Evolutionary conservation across 2,329 filamentous ascomycete species (phyloP), one percentile per base, ranked within the genome.

Genomic region (Calonectria pseudoturangicola): DNA sequence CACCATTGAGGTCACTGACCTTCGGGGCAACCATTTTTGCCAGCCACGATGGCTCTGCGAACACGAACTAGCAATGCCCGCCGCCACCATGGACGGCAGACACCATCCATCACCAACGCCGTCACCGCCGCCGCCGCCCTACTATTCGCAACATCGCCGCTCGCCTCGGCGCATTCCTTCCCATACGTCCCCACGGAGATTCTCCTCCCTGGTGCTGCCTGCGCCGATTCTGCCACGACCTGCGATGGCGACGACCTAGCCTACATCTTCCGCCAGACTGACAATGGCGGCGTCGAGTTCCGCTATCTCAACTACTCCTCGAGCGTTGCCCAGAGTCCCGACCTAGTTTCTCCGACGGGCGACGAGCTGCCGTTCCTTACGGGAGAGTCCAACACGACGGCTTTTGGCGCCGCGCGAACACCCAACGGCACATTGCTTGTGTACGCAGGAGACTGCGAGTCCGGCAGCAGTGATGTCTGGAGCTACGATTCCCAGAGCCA

Each of bases 181-280:
- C 95, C 95, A 30, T 98, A 97, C 86, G 92, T 92, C 68, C 93
- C 95, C 3, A 95, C 95, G 0, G 91, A 90, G 36, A 89, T 97
- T 66, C 89, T 96, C 71, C 88, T 92, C 56, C 87, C 89, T 8
- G 80, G 84, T 70, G 71, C 70, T 8, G 68, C 77, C n/a, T 84
- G 83, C 71, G 82, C 86, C 66, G 87, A 89, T 73, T 83, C 85
- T 27, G 85, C 86, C 13, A 71, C 78, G 41, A 70, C 76, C 36
- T 82, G 80, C 79, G 79, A 77, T 75, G 82, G 76, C 68, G 82
- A 75, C 73, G 87, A 90, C 21, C 81, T 90, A 39, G 92, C 92
- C 72, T 98, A 97, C 83, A 88, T 96, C 75, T 92, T 98, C 78
- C 86, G 88, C 41, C 89, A 93, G 15, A 86, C 84, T 39, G 84